Conservation (phyloP, 306 rosid species). For the Mucuna pruriens region DNA sequence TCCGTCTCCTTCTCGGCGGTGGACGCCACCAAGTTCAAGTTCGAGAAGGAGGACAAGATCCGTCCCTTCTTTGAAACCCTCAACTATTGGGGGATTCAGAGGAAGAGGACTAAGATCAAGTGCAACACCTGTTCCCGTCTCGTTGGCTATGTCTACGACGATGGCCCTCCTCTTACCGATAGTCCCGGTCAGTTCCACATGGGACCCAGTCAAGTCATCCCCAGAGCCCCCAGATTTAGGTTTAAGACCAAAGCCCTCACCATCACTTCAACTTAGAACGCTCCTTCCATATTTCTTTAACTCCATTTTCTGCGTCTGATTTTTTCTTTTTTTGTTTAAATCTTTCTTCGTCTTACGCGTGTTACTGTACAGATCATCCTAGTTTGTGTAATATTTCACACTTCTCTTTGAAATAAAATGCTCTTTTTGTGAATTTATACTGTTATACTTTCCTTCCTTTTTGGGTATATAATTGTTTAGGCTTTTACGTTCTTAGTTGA, state of each 20-base stretch:
- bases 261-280: slow-evolving; percentile 49
- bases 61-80: slow-evolving; percentile 82
- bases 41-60: slow-evolving; percentile 83
- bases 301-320: not conserved
- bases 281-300: too few relatives aligned
- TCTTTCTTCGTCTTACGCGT: not conserved
- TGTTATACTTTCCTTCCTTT: too few relatives aligned
- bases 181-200: slow-evolving; percentile 77
- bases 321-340: too few relatives aligned
- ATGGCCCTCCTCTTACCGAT: slow-evolving; percentile 77
- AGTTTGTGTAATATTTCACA: not conserved
- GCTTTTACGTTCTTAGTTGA: too few relatives aligned
- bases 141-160: slow-evolving; percentile 79
- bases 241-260: slow-evolving; percentile 80
- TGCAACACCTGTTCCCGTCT: slow-evolving; percentile 61
- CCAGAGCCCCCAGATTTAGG: slow-evolving; percentile 76
- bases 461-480: not conserved
- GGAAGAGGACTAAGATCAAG: slow-evolving; percentile 84
- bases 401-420: slow-evolving; percentile 10
- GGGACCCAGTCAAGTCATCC: slow-evolving; percentile 96
- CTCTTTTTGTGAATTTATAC: not conserved
- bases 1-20: slow-evolving; percentile 73
- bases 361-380: not conserved
- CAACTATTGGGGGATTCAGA: slow-evolving; percentile 89
- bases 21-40: slow-evolving; percentile 67